Evolutionary conservation across 1,284 basidiomycete species (phyloP).

Genomic region (Ustilago tritici): DNA sequence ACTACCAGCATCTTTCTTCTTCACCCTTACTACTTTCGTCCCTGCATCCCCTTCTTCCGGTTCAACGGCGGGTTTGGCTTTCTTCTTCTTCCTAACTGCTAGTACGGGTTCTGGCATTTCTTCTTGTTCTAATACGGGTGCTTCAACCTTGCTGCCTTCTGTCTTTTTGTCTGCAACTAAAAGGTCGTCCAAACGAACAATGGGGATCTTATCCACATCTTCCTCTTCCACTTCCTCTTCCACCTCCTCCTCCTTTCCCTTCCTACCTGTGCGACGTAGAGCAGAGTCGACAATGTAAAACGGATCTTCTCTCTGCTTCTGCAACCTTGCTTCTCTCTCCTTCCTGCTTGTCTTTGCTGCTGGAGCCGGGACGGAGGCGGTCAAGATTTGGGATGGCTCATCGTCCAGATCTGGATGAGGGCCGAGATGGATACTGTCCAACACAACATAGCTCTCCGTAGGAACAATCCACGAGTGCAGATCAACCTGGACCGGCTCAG

Average conservation of each 20-base stretch:
- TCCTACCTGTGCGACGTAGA: background rate
- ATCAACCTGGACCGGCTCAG: constrained; percentile 84
- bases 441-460: constrained; percentile 19
- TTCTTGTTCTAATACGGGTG: constrained; percentile 37
- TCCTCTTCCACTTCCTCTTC: constrained; percentile 11
- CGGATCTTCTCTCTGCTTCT: constrained; percentile 35
- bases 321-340: constrained; percentile 9
- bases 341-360: background rate
- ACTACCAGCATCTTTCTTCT: constrained; percentile 23
- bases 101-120: constrained; percentile 39
- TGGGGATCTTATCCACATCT: constrained; percentile 61
- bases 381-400: background rate
- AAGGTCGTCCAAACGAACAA: constrained; percentile 55
- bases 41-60: background rate
- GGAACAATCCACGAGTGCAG: constrained; percentile 86
- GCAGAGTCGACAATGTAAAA: constrained; percentile 48
- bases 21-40: constrained; percentile 33
- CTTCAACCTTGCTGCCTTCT: background rate
- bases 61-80: background rate
- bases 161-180: background rate
- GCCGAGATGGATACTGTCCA: constrained; percentile 26
- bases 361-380: background rate
- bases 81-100: constrained; percentile 17
- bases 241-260: background rate
- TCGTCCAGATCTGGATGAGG: constrained; percentile 11